Percentiles rank a stretch among this genome's conserved stretches.
These are phyloP conservation scores for Tricholoma matsutake DNA, from an alignment of 768 basidiomycete species.

Conservation along the genomic window DNA sequence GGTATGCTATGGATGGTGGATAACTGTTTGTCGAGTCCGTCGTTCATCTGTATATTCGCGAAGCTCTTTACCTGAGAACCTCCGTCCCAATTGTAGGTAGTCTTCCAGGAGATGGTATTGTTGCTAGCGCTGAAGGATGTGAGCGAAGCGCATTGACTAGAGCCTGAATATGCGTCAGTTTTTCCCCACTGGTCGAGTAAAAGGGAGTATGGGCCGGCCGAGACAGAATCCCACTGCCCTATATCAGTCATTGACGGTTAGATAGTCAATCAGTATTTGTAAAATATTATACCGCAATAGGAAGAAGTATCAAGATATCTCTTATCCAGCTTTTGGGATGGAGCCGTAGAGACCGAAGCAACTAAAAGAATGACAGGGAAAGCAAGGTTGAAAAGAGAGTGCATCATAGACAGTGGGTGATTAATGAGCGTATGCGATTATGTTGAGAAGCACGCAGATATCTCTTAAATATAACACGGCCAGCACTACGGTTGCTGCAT, in stretches of 20 bases:
- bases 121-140: slow-evolving; percentile 39
- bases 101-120: slow-evolving; percentile 46
- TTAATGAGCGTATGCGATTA: not conserved
- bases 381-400: slow-evolving; percentile 24
- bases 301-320: slow-evolving; percentile 35
- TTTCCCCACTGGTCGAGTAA: slow-evolving; percentile 47
- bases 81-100: slow-evolving; percentile 52
- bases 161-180: slow-evolving; percentile 41
- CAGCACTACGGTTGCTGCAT: not conserved
- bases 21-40: slow-evolving; percentile 50
- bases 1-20: slow-evolving; percentile 52
- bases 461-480: not conserved
- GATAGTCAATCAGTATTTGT: not conserved
- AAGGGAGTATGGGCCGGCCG: slow-evolving; percentile 45
- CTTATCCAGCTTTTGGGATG: slow-evolving; percentile 18
- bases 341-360: slow-evolving; percentile 29
- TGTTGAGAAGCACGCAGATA: not conserved
- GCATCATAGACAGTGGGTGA: slow-evolving; percentile 8
- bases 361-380: slow-evolving; percentile 24
- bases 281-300: slow-evolving; percentile 33
- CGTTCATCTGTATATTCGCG: slow-evolving; percentile 52
- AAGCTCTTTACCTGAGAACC: slow-evolving; percentile 62
- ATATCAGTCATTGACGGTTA: not conserved
- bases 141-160: slow-evolving; percentile 45
- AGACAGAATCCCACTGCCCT: slow-evolving; percentile 54